Base-by-base conservation (phyloP, 306 rosid species). In the Cucumis sativus region DNA sequence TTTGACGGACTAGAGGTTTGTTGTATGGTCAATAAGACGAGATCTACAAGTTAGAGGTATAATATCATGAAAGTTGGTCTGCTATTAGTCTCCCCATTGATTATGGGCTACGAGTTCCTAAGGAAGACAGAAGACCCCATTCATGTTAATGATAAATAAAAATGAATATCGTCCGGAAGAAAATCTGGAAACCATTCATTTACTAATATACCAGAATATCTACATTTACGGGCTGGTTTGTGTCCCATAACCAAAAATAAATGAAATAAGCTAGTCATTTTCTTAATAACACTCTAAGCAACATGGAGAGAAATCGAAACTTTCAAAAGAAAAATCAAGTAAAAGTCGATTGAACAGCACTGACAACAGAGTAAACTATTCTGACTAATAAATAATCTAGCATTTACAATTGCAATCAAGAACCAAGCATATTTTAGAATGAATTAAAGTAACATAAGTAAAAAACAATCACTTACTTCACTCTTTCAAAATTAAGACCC, bases 401-500 rank as follows among this genome's bases (percentile, higher is more conserved):
- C 16, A 69, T 7, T 23, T 4, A 69, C 57, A 69, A 45, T 23
- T 43, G 75, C 57, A 45, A 13, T 43, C 75, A 23, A 16, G 5
- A 69, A 69, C 40, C n/a, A 57, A 55, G 80, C 47, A 23, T 58
- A 45, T 4, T 43, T 25, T 23, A 21, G 57, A 4, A 45, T 45
- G 7, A 69, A 69, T 18, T 18, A 21, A 45, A 1, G 8, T 17
- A 33, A 33, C 4, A 30, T 18, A 65, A 64, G 0, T 23, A 9
- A 45, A 69, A 69, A 21, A 33, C 20, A 69, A 45, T 28, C 41
- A 84, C 96, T 90, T 82, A 90, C 99, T 95, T 92, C 28, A 92
- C 93, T 77, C 99, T 86, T 5, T 92, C 96, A 78, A 92, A 95
- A 75, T 90, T 95, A 76, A 95, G 81, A 80, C 97, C 99, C 92